Base-by-base conservation (phyloP, 2,329 filamentous ascomycete species). In the Pyricularia sp. region DNA sequence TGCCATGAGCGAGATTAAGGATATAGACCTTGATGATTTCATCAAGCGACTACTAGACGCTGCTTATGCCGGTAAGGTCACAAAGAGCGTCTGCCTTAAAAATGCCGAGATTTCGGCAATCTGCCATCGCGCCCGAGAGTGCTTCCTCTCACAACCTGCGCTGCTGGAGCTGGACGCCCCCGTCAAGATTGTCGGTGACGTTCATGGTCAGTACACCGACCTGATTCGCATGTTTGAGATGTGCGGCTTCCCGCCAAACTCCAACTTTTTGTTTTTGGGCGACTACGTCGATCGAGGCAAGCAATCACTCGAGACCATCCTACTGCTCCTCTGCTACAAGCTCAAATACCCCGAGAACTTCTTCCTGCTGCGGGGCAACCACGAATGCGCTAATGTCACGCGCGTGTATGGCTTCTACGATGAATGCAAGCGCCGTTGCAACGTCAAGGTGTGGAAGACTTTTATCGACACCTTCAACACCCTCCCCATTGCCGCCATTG, bases 301-400 rank as follows among this genome's bases (percentile, higher is more conserved):
- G 86, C 95, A 99, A 83, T 97, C 94, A 55, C 90, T 99, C 69
- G 95, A 99, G 85, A 98, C 95, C 74, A 98, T 99, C 81, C 97
- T 93, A 83, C 86, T 99, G 72, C 87, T 99, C 69, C 88, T 99
- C 67, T 93, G 93, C 72, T 99, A 98, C 88, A 99, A 99, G 88
- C 97, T 99, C 88, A 98, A 98, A 85, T 98, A 97, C 80, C 95
- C 95, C 66, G 95, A 99, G 83, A 99, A 99, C 85, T 98, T 99
- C 84, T 99, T 99, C 85, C 92, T 99, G 74, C 88, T 99, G 70
- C 93, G 95, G 74, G 95, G 95, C 72, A 99, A 99, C 85, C 95
- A 99, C 85, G 95, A 99, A 82, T 98, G 95, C 83, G 95, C 95
- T 70, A 96, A 92, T 68, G 97, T 99, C 85, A 99, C 97, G 85